Evolutionary conservation across 2,329 filamentous ascomycete genomes (phyloP), one percentile per base, ranked within the genome.

Genomic region (Fusarium decemcellulare): DNA sequence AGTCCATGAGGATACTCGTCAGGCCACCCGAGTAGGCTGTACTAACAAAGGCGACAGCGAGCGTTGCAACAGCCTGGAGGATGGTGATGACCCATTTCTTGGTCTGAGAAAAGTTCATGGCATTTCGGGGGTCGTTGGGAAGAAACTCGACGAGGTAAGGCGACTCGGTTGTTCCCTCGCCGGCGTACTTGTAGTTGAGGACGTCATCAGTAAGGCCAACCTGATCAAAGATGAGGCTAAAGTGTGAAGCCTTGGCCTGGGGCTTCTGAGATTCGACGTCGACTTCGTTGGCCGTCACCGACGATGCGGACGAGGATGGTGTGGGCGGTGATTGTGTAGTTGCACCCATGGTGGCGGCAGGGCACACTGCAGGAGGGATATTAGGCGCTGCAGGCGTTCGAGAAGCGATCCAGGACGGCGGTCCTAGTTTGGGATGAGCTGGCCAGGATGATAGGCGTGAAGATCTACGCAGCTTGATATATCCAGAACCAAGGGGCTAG

Each of bases 91-190:
- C 76, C 91, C 92, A 94, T 81, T 93, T 93, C 78, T 86, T 87
- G 30, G 74, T 59, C 2, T 74, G 63, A 10, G 85, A 79, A 72
- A 89, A 92, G 51, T 82, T 81, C 84, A 91, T 86, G 1, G 92
- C 90, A 77, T 94, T 92, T 68, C 88, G 86, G 10, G 87, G 85
- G 76, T 94, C 92, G 55, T 88, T 78, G 16, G 87, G 85, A 23
- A 93, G 85, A 80, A 91, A 94, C 59, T 88, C 87, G 68, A 94
- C 91, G 34, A 90, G 79, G 68, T 87, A 94, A 1, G 92, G 92
- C 42, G 91, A 88, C 44, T 91, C 87, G 9, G 83, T 76, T 2
- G 91, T 94, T 63, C 92, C 92, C 12, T 85, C 78, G 29, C 90
- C 90, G 15, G 79, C 75, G 71, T 91, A 92, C 4, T 80, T 76